A percentile compares a stretch with the other conserved stretches of the same genome.
These are phyloP conservation scores for Protea cynaroides DNA, from an alignment of 164 flowering plant genomes.

Conservation along the genomic window DNA sequence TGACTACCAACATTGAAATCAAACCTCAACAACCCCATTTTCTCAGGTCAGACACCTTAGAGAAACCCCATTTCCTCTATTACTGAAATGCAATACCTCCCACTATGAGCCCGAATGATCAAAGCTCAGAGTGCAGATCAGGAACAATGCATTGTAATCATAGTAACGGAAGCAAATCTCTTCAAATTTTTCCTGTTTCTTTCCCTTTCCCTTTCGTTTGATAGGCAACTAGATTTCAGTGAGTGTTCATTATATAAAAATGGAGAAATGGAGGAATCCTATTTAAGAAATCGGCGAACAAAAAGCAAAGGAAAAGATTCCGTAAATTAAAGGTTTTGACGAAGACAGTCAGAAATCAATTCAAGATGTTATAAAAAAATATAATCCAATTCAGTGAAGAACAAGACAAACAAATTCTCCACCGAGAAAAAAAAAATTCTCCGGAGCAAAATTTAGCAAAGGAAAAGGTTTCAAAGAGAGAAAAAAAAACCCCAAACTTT, in stretches of 20 bases:
- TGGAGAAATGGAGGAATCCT: neutral
- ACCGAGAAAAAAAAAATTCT: neutral
- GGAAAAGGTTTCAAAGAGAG: neutral
- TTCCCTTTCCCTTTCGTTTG: neutral
- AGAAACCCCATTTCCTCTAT: neutral
- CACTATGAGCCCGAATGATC: neutral
- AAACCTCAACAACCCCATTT: conserved; percentile 5
- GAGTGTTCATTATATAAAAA: neutral
- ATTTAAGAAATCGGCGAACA: neutral
- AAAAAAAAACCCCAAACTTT: neutral
- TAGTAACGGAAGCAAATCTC: neutral
- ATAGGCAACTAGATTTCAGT: neutral
- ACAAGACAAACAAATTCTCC: neutral
- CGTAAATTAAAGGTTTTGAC: conserved; percentile 2
- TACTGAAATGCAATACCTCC: neutral
- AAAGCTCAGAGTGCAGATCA: neutral
- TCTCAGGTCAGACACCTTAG: neutral
- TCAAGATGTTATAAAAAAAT: neutral
- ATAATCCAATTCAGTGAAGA: neutral
- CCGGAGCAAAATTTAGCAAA: neutral
- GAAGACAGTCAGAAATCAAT: neutral
- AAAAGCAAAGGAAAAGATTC: neutral
- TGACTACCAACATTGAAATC: conserved; percentile 14
- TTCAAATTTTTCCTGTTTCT: too few species aligned
- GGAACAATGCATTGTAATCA: neutral